Conservation (phyloP, 2,329 filamentous ascomycete genomes). For the Alternaria brassicae region DNA sequence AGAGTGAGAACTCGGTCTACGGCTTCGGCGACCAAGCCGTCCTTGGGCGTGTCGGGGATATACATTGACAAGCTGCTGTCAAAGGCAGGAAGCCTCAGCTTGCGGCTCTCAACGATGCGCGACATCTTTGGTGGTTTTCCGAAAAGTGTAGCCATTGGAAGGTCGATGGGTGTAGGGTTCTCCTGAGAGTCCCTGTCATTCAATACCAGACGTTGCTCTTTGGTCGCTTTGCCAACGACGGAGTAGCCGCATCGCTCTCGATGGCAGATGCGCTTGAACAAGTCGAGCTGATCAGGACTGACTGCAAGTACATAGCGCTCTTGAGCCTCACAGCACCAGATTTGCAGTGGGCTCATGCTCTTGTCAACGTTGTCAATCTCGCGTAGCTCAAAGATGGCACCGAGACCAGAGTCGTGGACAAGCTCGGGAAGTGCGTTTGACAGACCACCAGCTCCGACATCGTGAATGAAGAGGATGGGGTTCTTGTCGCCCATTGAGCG, state of each 20-base stretch:
- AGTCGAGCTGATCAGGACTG: slow-evolving; percentile 78
- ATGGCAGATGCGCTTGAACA: slow-evolving; percentile 71
- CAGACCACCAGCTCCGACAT: slow-evolving; percentile 91
- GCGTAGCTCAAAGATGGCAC: slow-evolving; percentile 91
- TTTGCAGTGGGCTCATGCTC: slow-evolving; percentile 93
- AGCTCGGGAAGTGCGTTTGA: slow-evolving; percentile 87
- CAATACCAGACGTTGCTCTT: slow-evolving; percentile 76
- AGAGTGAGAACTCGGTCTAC: slow-evolving; percentile 81
- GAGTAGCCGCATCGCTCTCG: slow-evolving; percentile 93
- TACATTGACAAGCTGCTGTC: slow-evolving; percentile 75
- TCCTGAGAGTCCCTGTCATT: slow-evolving; percentile 79
- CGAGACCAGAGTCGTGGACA: slow-evolving; percentile 89
- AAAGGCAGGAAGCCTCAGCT: slow-evolving; percentile 72
- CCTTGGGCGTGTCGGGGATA: slow-evolving; percentile 63
- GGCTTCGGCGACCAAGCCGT: slow-evolving; percentile 69
- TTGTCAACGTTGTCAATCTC: slow-evolving; percentile 89
- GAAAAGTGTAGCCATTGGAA: slow-evolving; percentile 88
- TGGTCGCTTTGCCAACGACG: slow-evolving; percentile 81
- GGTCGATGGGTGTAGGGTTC: slow-evolving; percentile 80
- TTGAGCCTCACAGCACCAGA: slow-evolving; percentile 98
- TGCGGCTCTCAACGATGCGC: slow-evolving; percentile 73
- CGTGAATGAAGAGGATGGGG: slow-evolving; percentile 96
- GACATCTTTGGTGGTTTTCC: slow-evolving; percentile 86
- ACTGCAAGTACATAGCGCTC: slow-evolving; percentile 94
- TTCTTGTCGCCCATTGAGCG: slow-evolving; percentile 81